Percentiles rank a stretch among this genome's conserved stretches.
These are phyloP conservation scores for Salix suchowensis DNA, from an alignment of 345 rosid genomes.

Conservation along the genomic window DNA sequence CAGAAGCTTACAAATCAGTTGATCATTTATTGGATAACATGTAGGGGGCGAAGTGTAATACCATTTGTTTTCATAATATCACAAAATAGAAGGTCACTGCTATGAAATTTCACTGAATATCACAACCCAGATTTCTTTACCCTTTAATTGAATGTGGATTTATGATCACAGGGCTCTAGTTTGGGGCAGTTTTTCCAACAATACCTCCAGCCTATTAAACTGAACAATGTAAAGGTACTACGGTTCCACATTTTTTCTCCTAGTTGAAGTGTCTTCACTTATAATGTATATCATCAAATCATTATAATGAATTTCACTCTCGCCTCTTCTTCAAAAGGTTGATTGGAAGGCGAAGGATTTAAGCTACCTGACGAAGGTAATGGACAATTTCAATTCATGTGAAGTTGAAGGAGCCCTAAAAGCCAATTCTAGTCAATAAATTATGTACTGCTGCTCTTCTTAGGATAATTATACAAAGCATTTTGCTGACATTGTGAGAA, in stretches of 20 bases:
- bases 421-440: constrained; percentile 7
- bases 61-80: background rate
- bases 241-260: background rate
- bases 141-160: background rate
- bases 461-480: constrained; percentile 65
- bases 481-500: constrained; percentile 60
- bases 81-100: background rate
- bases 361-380: constrained; percentile 87
- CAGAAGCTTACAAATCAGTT: background rate
- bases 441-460: constrained; percentile 21
- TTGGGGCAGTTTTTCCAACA: constrained; percentile 86
- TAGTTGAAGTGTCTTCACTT: constrained; percentile 5
- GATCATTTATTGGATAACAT: background rate
- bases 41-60: background rate
- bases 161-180: constrained; percentile 75
- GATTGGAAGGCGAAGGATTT: constrained; percentile 85
- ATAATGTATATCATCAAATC: constrained; percentile 5
- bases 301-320: constrained; percentile 1
- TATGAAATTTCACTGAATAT: background rate
- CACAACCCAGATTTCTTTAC: background rate
- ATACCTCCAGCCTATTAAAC: constrained; percentile 86
- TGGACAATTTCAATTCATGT: background rate
- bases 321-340: constrained; percentile 45
- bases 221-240: constrained; percentile 75
- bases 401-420: background rate